phyloP scores from a whole-genome alignment of 176 grass and related monocot species.

The Oryza punctata region DNA sequence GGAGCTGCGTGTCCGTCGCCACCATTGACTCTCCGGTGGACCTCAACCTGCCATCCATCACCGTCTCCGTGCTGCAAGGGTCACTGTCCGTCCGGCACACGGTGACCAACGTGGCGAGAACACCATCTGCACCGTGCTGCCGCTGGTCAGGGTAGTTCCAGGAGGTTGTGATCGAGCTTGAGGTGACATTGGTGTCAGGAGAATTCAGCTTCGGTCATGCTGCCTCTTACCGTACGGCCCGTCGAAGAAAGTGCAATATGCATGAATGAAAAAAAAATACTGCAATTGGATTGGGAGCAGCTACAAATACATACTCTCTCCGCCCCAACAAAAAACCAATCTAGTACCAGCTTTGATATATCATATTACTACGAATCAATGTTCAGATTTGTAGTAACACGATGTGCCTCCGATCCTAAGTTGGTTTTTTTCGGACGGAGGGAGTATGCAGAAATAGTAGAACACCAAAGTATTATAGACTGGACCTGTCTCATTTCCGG shows the following conservation, averaged over 20 bases:
- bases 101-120: slow-evolving; percentile 47
- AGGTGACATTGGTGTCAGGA: slow-evolving; percentile 17
- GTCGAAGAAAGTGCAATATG: background rate
- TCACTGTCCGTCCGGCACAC: slow-evolving; percentile 33
- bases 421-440: too few relatives aligned
- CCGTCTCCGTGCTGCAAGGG: slow-evolving; percentile 47
- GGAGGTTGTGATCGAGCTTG: slow-evolving; percentile 48
- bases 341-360: too few relatives aligned
- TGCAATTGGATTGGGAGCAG: background rate
- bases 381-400: too few relatives aligned
- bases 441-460: too few relatives aligned
- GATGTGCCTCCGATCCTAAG: too few relatives aligned
- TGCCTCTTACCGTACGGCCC: slow-evolving; percentile 46
- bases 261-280: background rate
- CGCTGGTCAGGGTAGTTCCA: slow-evolving; percentile 51
- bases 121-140: background rate
- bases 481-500: background rate
- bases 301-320: background rate
- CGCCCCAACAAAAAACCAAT: too few relatives aligned
- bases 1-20: too few relatives aligned
- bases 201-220: slow-evolving; percentile 53
- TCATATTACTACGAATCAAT: too few relatives aligned
- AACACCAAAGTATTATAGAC: background rate
- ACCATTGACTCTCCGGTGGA: slow-evolving; percentile 34
- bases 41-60: slow-evolving; percentile 69